Conservation (phyloP, 257 asterid species). For the Solanum chiquidenum region DNA sequence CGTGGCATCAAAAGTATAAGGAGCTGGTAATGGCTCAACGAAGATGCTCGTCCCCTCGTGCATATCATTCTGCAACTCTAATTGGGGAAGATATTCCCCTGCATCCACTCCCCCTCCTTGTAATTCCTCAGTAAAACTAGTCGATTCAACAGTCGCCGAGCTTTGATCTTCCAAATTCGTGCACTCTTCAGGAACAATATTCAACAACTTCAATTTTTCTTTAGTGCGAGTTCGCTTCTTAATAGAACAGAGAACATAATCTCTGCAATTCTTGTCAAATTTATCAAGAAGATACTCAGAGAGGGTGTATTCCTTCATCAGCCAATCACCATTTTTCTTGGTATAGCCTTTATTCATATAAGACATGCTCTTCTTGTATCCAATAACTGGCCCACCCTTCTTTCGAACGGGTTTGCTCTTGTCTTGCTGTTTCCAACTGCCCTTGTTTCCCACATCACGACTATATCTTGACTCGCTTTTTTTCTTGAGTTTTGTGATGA, state of each 20-base stretch:
- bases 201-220: not conserved
- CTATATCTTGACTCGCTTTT: not conserved
- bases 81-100: not conserved
- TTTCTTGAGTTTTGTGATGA: not conserved
- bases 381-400: not conserved
- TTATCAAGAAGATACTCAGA: not conserved
- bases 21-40: not conserved
- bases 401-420: not conserved
- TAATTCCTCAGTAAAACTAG: not conserved
- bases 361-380: not conserved
- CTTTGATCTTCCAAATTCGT: too few relatives aligned
- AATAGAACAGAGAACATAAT: not conserved
- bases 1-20: not conserved
- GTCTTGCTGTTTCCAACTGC: not conserved
- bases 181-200: not conserved
- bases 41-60: not conserved
- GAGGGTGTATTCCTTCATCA: not conserved
- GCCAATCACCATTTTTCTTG: not conserved
- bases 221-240: not conserved
- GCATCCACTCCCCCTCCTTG: not conserved
- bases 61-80: not conserved
- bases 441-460: not conserved
- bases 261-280: not conserved
- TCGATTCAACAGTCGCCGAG: too few relatives aligned
- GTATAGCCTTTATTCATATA: not conserved